Base-by-base conservation (phyloP, 2,329 filamentous ascomycete genomes). In the Leptographium wingfieldii region DNA sequence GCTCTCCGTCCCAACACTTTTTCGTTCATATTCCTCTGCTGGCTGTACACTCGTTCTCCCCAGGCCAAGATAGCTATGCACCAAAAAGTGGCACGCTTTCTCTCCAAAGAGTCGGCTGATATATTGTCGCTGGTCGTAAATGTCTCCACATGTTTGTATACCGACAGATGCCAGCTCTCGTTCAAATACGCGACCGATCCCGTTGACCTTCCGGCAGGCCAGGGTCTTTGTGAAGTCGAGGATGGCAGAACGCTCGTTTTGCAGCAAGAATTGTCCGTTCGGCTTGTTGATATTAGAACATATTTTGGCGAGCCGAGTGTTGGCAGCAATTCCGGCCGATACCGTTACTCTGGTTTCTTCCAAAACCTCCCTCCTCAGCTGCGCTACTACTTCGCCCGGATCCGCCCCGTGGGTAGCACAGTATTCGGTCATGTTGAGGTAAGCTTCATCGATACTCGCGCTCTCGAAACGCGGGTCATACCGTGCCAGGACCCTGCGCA, bases 281-380 rank as follows among this genome's bases (percentile, higher is more conserved):
- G 94, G 94, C 69, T 99, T 99, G 72, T 97, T 96, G 71, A 87
- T 83, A 69, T 99, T 96, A 22, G 90, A 95, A 67, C 88, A 90
- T 38, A 99, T 96, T 73, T 99, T 99, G 35, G 94, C 92, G 16
- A 99, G 78, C 69, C 91, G 92, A 0, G 92, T 86, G 70, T 99
- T 99, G 1, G 90, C 88, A 0, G 91, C 92, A 62, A 99, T 96
- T 0, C 94, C 94, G 0, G 92, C 94, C 19, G 92, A 96, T 3
- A 99, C 86, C 0, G 92, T 96, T 60, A 99, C 86, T 48, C 86
- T 84, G 0, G 90, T 87, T 67, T 82, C 84, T 62, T 89, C 81
- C 46, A 87, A 78, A 1, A 99, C 83, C 67, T 95, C 84, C 12
- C 78, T 77, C 11, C 94, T 84, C 75, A 97, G 83, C 66, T 92